These are phyloP conservation scores for Ceratobasidium sp. DNA, from an alignment of 1,284 basidiomycete genomes.

Conservation along the genomic window DNA sequence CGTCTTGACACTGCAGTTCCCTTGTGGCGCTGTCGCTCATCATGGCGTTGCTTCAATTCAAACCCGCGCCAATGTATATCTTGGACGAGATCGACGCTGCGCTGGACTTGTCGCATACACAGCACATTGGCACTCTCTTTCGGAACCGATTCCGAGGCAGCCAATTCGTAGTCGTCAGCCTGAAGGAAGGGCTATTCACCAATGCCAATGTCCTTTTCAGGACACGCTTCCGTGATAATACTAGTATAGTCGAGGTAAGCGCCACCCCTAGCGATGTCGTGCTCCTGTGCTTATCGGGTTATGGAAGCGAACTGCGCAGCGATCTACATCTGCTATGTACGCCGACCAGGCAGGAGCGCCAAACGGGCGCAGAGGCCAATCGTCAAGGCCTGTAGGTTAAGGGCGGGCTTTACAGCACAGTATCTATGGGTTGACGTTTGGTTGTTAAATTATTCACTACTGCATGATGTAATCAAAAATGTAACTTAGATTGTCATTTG, in stretches of 20 bases:
- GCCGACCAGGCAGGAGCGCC: constrained; percentile 1
- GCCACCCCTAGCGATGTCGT: not conserved
- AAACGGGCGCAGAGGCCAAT: not conserved
- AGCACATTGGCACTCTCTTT: constrained; percentile 97
- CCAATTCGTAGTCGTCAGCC: constrained; percentile 96
- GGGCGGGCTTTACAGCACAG: not conserved
- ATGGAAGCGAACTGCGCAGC: constrained; percentile 29
- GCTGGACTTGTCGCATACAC: constrained; percentile 93
- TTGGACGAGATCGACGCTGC: constrained; percentile 98
- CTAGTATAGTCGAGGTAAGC: constrained; percentile 78
- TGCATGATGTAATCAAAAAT: too few species aligned
- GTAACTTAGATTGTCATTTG: too few species aligned
- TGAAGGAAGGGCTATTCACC: constrained; percentile 97
- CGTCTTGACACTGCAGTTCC: constrained; percentile 61
- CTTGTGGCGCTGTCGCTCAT: constrained; percentile 96
- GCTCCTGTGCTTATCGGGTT: not conserved
- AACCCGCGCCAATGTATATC: constrained; percentile 99
- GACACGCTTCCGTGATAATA: constrained; percentile 91
- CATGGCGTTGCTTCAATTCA: constrained; percentile 98
- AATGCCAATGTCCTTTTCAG: constrained; percentile 98
- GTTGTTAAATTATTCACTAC: not conserved
- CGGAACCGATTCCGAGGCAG: constrained; percentile 96
- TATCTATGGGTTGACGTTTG: not conserved
- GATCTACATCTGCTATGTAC: constrained; percentile 19
- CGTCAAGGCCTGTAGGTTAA: not conserved